Conservation (phyloP, 768 basidiomycete genomes). For the Lanmaoa rubissima region DNA sequence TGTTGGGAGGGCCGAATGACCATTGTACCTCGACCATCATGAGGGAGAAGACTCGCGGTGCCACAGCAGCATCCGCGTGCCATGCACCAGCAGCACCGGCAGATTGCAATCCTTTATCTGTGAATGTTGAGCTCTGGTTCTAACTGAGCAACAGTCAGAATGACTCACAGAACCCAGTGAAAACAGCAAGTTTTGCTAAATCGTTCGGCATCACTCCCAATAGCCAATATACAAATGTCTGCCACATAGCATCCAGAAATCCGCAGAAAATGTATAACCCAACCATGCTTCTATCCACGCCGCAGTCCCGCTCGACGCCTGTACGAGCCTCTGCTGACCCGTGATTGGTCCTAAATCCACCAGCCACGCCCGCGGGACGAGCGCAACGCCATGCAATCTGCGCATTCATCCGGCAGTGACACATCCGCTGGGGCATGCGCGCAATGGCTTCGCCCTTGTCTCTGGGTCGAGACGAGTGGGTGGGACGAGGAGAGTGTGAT, state of each 20-base stretch:
- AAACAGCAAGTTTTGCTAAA: conserved; percentile 73
- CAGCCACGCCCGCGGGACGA: too few species aligned
- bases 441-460: conserved; percentile 51
- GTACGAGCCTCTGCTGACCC: conserved; percentile 41
- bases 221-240: conserved; percentile 78
- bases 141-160: not conserved
- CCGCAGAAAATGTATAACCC: conserved; percentile 73
- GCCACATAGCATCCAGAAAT: conserved; percentile 81
- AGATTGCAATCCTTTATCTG: conserved; percentile 74
- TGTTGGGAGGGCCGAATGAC: conserved; percentile 11
- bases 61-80: conserved; percentile 60
- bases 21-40: not conserved
- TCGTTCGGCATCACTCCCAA: conserved; percentile 88
- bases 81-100: conserved; percentile 73
- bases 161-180: conserved; percentile 76
- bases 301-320: conserved; percentile 49
- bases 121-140: conserved; percentile 1
- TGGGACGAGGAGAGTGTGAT: conserved; percentile 79
- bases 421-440: conserved; percentile 34
- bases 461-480: conserved; percentile 63
- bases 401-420: conserved; percentile 53
- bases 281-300: conserved; percentile 20
- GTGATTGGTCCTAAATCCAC: conserved; percentile 49
- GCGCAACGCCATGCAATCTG: conserved; percentile 57
- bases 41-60: conserved; percentile 49